phyloP scores from a whole-genome alignment of 371 early-diverging fungal species.

The Basidiobolus meristosporus region DNA sequence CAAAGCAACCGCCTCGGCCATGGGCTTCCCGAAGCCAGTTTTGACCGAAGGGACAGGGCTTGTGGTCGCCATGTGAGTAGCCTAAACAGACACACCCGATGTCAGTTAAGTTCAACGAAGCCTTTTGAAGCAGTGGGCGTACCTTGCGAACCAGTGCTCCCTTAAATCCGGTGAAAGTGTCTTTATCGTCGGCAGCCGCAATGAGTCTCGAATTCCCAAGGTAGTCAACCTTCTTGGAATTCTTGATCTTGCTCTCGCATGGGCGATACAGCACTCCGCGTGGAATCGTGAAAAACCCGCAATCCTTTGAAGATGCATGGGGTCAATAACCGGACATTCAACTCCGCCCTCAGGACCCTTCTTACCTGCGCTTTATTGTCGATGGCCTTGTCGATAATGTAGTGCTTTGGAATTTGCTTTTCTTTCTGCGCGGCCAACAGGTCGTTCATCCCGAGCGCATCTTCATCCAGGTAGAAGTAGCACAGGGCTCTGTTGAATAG shows the following conservation, averaged over 20 bases:
- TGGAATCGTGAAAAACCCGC: conserved; percentile 60
- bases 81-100: no score
- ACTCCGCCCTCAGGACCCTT: neutral
- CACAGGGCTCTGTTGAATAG: conserved; percentile 79
- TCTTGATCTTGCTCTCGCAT: conserved; percentile 57
- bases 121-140: no score
- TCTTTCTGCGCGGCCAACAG: conserved; percentile 49
- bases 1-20: no score
- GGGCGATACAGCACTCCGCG: conserved; percentile 63
- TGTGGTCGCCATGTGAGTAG: neutral
- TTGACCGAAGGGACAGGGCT: neutral
- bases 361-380: neutral
- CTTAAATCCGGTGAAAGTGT: conserved; percentile 45
- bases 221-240: conserved; percentile 55
- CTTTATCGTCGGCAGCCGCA: conserved; percentile 30
- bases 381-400: conserved; percentile 52
- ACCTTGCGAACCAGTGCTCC: conserved; percentile 11
- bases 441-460: conserved; percentile 49
- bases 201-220: conserved; percentile 60
- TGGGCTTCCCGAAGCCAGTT: neutral
- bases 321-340: no score
- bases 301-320: no score
- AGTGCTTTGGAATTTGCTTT: conserved; percentile 48
- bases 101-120: no score
- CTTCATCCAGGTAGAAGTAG: conserved; percentile 51